Evolutionary conservation across 768 basidiomycete genomes (phyloP).

Genomic region (Favolaschia claudopus): DNA sequence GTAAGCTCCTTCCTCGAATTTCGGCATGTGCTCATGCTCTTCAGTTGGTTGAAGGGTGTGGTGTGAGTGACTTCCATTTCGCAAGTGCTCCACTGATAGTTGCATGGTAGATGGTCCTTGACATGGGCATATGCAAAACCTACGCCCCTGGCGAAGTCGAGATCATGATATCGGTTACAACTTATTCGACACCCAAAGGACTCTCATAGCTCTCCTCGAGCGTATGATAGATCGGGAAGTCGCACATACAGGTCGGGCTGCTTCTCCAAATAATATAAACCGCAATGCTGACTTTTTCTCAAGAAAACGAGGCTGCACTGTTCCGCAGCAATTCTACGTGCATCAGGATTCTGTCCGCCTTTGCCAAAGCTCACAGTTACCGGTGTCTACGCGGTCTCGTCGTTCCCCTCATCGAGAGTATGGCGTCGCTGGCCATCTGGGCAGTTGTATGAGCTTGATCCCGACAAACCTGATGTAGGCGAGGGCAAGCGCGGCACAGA

Average conservation of each 20-base stretch:
- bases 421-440: constrained; percentile 77
- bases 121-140: constrained; percentile 86
- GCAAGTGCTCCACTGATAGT: too few relatives aligned
- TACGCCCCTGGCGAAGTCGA: constrained; percentile 84
- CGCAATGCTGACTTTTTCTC: too few relatives aligned
- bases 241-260: constrained; percentile 73
- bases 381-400: constrained; percentile 84
- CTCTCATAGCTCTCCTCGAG: constrained; percentile 78
- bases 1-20: constrained; percentile 43
- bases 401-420: constrained; percentile 76
- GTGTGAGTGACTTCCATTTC: constrained; percentile 56
- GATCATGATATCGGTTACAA: constrained; percentile 85
- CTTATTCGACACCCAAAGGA: constrained; percentile 80
- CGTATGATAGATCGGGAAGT: constrained; percentile 89
- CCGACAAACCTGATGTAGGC: constrained; percentile 51
- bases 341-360: constrained; percentile 85
- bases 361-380: constrained; percentile 91
- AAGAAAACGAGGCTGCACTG: constrained; percentile 80
- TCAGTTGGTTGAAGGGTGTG: constrained; percentile 76
- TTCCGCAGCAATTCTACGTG: constrained; percentile 91
- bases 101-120: constrained; percentile 82
- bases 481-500: constrained; percentile 71
- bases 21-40: neutral
- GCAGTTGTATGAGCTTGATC: constrained; percentile 82
- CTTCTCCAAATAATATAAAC: too few relatives aligned